Base-by-base conservation (phyloP, 495 filamentous ascomycete genomes). In the Jackrogersella minutella region DNA sequence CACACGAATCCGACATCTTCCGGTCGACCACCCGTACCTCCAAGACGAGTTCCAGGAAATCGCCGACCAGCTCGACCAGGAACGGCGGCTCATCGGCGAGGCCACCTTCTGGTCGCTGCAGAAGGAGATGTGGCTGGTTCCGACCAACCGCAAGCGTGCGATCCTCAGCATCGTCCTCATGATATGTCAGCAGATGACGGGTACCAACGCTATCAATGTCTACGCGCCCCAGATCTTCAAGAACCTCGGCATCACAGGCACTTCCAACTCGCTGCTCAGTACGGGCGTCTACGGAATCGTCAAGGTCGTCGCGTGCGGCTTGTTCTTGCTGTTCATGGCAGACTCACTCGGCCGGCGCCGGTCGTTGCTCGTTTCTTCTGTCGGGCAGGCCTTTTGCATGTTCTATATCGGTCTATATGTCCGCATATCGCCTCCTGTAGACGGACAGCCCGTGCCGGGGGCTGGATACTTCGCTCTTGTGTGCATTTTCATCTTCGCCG, bases 391-490 rank as follows among this genome's bases (percentile, higher is more conserved):
- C 2, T 75, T 88, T n/a, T 82, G 83, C 64, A 93, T 92, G 87
- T 85, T 91, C 67, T 91, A 93, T 72, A 89, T 93, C 61, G 90
- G 91, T 9, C 78, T 94, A n/a, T 91, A 93, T 71, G 81, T 91
- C 5, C 87, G 89, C 54, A 86, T 92, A 64, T 78, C 86, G 14
- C 89, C 89, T 0, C 91, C 90, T 0, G 70, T 80, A 16, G 51
- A 74, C 4, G 86, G 82, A 13, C 61, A 70, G 9, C 34, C 59
- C 0, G 78, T 82, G 5, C 69, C 69, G 2, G 43, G 49, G 1
- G 72, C 72, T 8, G 88, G 88, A 4, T 90, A 90, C 70, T 77
- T 90, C 52, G 88, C 88, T 0, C 80, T 91, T 3, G 84, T 90
- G 28, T 89, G 84, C 74, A 88, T 92, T 57, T 92, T 89, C 74